Evolutionary conservation across 352 stramenopile species (phyloP), one percentile per base, ranked within the genome.

Genomic region (Aphanomyces stellatus): DNA sequence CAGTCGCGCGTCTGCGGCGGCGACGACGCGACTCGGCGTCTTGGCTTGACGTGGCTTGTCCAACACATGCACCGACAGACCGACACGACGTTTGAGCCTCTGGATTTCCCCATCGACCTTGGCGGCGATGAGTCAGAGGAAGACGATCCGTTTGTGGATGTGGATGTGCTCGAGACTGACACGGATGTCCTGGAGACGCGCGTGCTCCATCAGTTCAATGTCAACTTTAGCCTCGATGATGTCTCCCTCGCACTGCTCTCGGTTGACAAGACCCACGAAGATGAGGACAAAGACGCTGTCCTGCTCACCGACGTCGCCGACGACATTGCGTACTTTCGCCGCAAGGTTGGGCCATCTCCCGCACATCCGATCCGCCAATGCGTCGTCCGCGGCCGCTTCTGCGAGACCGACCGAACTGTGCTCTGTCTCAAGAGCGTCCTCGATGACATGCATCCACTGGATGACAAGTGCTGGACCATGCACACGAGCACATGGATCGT

Each of bases 401-500:
- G 33, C 28, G 25, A 42, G 0, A 15, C 24, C 10, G 28, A 25
- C 6, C 13, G 7, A 1, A 46, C 41, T 4, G 57, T 33, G 31
- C 27, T 65, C 28, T 67, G 25, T 37, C 60, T 24, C 2, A n/a
- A 59, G 19, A 51, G n/a, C 11, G 25, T 57, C 33, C 19, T 31
- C 8, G 59, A 65, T 27, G 59, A 65, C n/a, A 19, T 37, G 4
- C 34, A 57, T 53, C 46, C 46, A 10, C 46, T 53, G 46, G 2
- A 53, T 15, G 46, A 53, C 46, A 53, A 22, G 0, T 22, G 8
- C 10, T 65, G 59, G 59, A 28, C 59, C 11, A 22, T 53, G 17
- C 48, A 55, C 33, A 65, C 59, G 10, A 65, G 56, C 15, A 7
- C 19, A 25, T 65, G 59, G 59, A 33, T 65, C 2, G 41, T 65